Evolutionary conservation across 352 stramenopile genomes (phyloP), one percentile per base, ranked within the genome.

Genomic region (Discostella stelligera): DNA sequence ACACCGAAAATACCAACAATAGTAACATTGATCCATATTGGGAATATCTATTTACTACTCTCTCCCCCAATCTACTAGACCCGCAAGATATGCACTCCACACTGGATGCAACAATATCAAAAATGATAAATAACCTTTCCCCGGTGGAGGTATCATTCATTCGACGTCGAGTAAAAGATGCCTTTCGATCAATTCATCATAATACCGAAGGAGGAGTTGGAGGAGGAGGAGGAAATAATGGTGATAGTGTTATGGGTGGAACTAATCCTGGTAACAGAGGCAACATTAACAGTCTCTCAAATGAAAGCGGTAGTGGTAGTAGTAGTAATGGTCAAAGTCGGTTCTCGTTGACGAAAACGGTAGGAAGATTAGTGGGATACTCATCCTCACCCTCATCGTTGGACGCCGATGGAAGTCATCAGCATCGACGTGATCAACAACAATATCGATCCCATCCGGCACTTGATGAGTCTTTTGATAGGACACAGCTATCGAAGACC

Each of bases 121-220:
- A 63, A 18, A 68, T 55, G 13, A 85, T 79, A 11, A 86, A 91
- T 75, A 23, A 52, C 16, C 66, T 93, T 2, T 77, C 61, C 3
- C 61, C 77, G 0, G 75, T 66, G 0, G 85, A 93, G 71, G 55
- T 90, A 6, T 87, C 74, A 5, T 89, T 91, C 48, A 61, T 93
- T 8, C 77, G 82, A 61, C 70, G 81, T 23, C 75, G 79, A 30
- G 81, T 91, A 2, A 71, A 85, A 63, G 65, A 46, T 7, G 48
- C 80, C 10, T 48, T 86, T 14, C 30, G 58, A 4, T 16, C 14
- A 14, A 71, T 69, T 18, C 27, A 76, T 0, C 21, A 48, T 18
- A 53, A 30, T 16, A 44, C 20, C 4, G 65, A 65, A 18, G 65
- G 65, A 59, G n/a, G n/a, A n/a, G n/a, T n/a, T n/a, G 32, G 48